Base-by-base conservation (phyloP, 192 early-diverging fungal species). In the Helicostylum pulchrum region DNA sequence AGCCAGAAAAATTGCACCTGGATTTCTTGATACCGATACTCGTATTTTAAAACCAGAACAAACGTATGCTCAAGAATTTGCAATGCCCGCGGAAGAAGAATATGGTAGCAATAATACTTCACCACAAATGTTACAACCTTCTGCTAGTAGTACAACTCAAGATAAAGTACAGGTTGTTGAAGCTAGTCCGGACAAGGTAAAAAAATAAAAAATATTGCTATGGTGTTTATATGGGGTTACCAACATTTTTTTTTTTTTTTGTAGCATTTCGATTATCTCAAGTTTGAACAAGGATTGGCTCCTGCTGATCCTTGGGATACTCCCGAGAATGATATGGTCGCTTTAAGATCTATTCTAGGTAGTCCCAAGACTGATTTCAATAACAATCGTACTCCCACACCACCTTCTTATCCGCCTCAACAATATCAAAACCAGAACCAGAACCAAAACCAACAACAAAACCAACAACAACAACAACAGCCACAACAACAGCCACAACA, bases 241-340 rank as follows among this genome's bases (percentile, higher is more conserved):
- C 2, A 58, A 58, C 9, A 9, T 39, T 4, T 39, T 39, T 39
- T 36, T 36, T 7, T 36, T 39, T 39, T 39, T 39, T 10, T 50
- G 11, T 34, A 63, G 48, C 62, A 63, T 20, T 69, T 87, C 36
- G 76, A 85, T 57, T 86, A 74, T 67, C 73, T 79, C 34, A 82
- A 86, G 53, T 88, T 88, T 70, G 86, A 88, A 61, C 84, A 88
- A 61, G 83, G 82, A 43, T 65, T 87, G 26, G 74, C 84, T 15
- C 80, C 86, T 12, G 73, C 74, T 51, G 85, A 88, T 70, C 83
- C 85, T 4, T 88, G 82, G 81, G 80, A 83, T 53, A 77, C 79
- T 23, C 75, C 79, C 15, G 81, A 85, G 34, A 79, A 82, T 68
- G 84, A 85, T 54, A 54, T 86, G 57, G 67, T 74, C 4, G 80